Evolutionary conservation across 129 eudicot species (phyloP), one percentile per base, ranked within the genome.

Genomic region (Artemisia argyi): DNA sequence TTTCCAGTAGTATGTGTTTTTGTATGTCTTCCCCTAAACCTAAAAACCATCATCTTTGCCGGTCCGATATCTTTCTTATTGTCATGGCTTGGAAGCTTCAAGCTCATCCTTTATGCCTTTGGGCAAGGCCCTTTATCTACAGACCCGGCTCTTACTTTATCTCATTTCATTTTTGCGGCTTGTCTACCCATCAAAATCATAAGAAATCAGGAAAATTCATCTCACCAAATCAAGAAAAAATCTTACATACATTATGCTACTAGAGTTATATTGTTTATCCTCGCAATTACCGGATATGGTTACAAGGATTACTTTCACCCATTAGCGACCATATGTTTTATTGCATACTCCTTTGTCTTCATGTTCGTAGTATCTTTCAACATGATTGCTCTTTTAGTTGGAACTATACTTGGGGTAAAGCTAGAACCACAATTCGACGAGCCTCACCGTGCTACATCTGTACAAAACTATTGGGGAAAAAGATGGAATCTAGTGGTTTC

Each of bases 381-480:
- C 78, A 19, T 91, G 9, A n/a, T 75, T 9, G 81, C 88, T 0
- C 78, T 63, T 67, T 8, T 78, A 19, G 87, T 85, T 30, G 78
- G 71, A 5, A 79, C 59, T n/a, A 2, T 83, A 0, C 30, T 88
- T 2, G 74, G 86, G 7, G 51, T 74, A 5, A 82, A 85, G 81
- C 85, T 92, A 4, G 96, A 88, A 69, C 89, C 91, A 50, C 96
- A 83, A 65, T 88, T 85, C 66, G 48, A 92, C 3, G 85, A 92
- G 69, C 98, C 98, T 0, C 80, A 76, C 68, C 71, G 84, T 2
- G 73, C 94, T 0, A 85, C 96, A 15, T 89, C 95, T 0, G 79
- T 92, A 4, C 96, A 92, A 59, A 86, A 89, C 57, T 92, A 89
- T 52, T 92, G 98, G 98, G 96, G 96, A 0, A 73, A 78, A 39